Conservation (phyloP, 2,329 filamentous ascomycete genomes). For the Microcyclospora tardicrescens region DNA sequence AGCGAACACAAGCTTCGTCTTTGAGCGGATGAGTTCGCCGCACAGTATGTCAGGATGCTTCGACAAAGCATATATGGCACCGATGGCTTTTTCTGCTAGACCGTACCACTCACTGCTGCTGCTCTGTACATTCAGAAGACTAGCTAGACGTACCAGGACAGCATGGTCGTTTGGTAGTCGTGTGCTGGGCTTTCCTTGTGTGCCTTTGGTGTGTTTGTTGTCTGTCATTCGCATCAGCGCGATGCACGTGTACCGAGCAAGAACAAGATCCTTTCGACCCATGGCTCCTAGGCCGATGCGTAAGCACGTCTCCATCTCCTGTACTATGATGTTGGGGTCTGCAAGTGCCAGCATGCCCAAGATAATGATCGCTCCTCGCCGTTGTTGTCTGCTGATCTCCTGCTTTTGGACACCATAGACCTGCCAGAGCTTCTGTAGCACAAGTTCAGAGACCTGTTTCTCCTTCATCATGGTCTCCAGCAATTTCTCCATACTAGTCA, state of each 20-base stretch:
- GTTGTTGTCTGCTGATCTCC: conserved; percentile 82
- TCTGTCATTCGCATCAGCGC: conserved; percentile 85
- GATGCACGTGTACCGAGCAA: conserved; percentile 92
- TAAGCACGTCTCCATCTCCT: conserved; percentile 89
- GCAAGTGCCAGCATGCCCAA: conserved; percentile 93
- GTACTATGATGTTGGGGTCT: conserved; percentile 81
- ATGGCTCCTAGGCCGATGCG: conserved; percentile 73
- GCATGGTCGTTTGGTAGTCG: conserved; percentile 87
- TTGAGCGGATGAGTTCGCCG: conserved; percentile 76
- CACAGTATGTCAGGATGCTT: conserved; percentile 90
- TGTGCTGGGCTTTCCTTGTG: conserved; percentile 49
- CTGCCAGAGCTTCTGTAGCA: conserved; percentile 90
- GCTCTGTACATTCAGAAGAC: conserved; percentile 72
- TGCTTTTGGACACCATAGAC: conserved; percentile 90
- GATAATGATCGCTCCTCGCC: conserved; percentile 87
- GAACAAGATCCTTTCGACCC: conserved; percentile 68
- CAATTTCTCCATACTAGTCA: conserved; percentile 90
- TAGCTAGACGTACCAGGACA: conserved; percentile 65
- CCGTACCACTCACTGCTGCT: conserved; percentile 91
- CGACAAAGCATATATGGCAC: conserved; percentile 84
- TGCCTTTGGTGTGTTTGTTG: conserved; percentile 63
- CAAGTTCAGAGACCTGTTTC: conserved; percentile 69
- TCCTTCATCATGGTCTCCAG: conserved; percentile 96
- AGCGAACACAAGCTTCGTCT: conserved; percentile 70
- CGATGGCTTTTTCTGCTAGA: conserved; percentile 89